Percentiles rank a stretch among this genome's conserved stretches.
phyloP scores from a whole-genome alignment of 805 yeast genomes.

The Saccharomycopsis selenospora region DNA sequence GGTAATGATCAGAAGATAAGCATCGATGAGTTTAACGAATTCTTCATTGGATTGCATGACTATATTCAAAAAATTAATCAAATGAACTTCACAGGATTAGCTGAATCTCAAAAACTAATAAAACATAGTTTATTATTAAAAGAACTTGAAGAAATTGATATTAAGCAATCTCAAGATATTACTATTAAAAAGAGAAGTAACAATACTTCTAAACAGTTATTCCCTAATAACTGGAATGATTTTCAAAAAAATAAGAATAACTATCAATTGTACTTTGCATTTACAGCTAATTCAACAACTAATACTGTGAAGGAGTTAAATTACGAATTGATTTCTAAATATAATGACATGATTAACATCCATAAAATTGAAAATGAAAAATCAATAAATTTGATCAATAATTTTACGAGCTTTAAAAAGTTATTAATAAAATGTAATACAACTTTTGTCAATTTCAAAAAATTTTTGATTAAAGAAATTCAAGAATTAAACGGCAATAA shows the following conservation, averaged over 20 bases:
- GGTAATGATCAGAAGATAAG: constrained; percentile 18
- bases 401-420: background rate
- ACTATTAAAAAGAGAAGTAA: background rate
- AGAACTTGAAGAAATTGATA: background rate
- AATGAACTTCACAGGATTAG: background rate
- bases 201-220: background rate
- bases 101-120: background rate
- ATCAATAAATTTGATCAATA: background rate
- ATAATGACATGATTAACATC: background rate
- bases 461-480: background rate
- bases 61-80: background rate
- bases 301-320: background rate
- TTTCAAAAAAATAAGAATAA: background rate
- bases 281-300: background rate
- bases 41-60: constrained; percentile 4
- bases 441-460: background rate
- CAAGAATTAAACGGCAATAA: background rate
- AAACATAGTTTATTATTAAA: background rate
- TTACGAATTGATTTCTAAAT: background rate
- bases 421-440: background rate
- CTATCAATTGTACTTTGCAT: background rate
- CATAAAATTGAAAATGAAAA: background rate
- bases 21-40: constrained; percentile 11
- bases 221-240: background rate
- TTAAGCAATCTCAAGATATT: background rate